Percentiles rank a stretch among this genome's conserved stretches.
Evolutionary conservation across 306 rosid genomes (phyloP).

Genomic region (Trichosanthes truncata): DNA sequence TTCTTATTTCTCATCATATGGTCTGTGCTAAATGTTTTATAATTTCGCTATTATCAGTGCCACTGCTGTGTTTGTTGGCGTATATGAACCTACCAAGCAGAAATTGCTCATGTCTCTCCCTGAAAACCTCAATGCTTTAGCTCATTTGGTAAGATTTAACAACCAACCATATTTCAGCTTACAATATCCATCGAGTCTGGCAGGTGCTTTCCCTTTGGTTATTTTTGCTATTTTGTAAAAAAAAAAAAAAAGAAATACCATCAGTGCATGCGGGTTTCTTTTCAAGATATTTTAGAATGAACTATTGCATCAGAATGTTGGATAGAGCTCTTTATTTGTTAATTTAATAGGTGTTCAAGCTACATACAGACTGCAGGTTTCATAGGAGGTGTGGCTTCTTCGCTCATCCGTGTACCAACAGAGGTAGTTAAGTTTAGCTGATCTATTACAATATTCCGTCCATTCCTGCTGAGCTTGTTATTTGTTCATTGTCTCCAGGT

Average conservation of each 20-base stretch:
- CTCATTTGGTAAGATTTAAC: slow-evolving; percentile 51
- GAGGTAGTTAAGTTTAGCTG: slow-evolving; percentile 38
- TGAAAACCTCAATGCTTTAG: slow-evolving; percentile 58
- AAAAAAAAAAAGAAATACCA: not conserved
- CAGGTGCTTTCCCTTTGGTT: not conserved
- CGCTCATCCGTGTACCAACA: slow-evolving; percentile 74
- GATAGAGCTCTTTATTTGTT: slow-evolving; percentile 6
- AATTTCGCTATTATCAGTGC: slow-evolving; percentile 38
- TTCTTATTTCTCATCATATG: not conserved
- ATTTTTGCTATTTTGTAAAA: not conserved
- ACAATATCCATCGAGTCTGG: not conserved
- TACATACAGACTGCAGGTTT: slow-evolving; percentile 68
- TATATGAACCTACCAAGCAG: slow-evolving; percentile 72
- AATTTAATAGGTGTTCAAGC: slow-evolving; percentile 23
- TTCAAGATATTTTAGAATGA: not conserved
- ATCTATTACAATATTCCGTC: not conserved
- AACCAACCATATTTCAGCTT: slow-evolving; percentile 10
- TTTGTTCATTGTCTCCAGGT: slow-evolving; percentile 31
- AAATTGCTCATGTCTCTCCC: slow-evolving; percentile 48
- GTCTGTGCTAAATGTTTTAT: slow-evolving; percentile 10
- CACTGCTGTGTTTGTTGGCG: slow-evolving; percentile 73
- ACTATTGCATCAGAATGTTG: slow-evolving; percentile 3
- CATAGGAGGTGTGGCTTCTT: slow-evolving; percentile 65
- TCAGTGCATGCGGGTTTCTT: not conserved
- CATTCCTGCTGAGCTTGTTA: slow-evolving; percentile 5